Evolutionary conservation across 768 basidiomycete species (phyloP), one percentile per base, ranked within the genome.

Genomic region (Lentinula lateritia): DNA sequence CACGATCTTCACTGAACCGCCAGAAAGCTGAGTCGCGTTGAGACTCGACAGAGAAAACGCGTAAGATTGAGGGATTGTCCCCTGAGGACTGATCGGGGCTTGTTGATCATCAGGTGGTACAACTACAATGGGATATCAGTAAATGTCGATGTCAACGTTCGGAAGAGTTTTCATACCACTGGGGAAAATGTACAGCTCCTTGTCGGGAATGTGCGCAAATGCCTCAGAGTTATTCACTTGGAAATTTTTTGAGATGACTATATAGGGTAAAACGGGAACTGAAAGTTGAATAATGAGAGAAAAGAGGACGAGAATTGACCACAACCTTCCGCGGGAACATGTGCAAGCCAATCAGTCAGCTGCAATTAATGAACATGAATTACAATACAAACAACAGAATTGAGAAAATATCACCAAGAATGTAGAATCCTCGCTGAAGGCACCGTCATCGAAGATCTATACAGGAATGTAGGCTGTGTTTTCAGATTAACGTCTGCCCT

Each of bases 291-390:
- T 18, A 54, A 34, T 20, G 58, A 39, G 38, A 48, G 20, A 46
- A 15, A 46, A 3, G 34, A 46, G 12, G 32, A 16, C 39, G 12
- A 34, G 28, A 42, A 36, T n/a, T 12, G 39, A 28, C 18, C 60
- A 63, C 48, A 50, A 73, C 76, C 75, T 70, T 82, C 83, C 18
- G 75, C 77, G n/a, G 83, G 83, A 50, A 79, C 73, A 57, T 84
- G 84, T 2, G 80, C 68, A 15, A 83, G 65, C 80, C 83, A 85
- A 66, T 85, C 83, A 2, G 83, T 83, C 56, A 83, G 66, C 78
- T 81, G 61, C 13, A 28, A 41, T 23, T 7, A 35, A 36, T 54
- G 60, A 8, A 60, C 34, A 36, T 20, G 50, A 28, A 41, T n/a
- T 7, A 10, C 6, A 5, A 18, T 55, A 39, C 1, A 18, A 52